Conservation (phyloP, 1,284 basidiomycete genomes). For the Cutaneotrichosporon sp. region DNA sequence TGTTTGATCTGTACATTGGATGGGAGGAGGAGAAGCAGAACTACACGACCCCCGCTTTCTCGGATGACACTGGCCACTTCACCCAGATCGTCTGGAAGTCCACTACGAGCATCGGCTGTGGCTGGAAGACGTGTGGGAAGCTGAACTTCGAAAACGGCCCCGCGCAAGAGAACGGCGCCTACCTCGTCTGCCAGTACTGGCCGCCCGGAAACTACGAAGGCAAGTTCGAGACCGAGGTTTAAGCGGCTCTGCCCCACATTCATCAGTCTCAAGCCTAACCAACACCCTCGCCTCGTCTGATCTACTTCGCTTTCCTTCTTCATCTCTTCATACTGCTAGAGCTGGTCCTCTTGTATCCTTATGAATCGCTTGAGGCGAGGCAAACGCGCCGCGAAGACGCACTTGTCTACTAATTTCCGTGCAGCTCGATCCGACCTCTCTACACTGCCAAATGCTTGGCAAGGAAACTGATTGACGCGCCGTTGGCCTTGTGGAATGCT, state of each 20-base stretch:
- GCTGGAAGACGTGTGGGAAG: slow-evolving; percentile 22
- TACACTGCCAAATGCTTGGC: too few species aligned
- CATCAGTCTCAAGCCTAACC: too few species aligned
- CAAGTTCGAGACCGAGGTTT: too few species aligned
- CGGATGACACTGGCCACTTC: slow-evolving; percentile 31
- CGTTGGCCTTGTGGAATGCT: slow-evolving; percentile 53
- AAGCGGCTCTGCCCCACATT: too few species aligned
- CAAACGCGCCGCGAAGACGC: too few species aligned
- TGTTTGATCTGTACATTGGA: slow-evolving; percentile 31
- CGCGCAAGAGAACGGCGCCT: background rate
- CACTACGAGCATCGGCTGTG: slow-evolving; percentile 39
- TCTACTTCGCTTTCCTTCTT: too few species aligned
- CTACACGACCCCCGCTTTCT: slow-evolving; percentile 22
- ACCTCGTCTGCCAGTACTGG: slow-evolving; percentile 28
- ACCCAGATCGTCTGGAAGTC: slow-evolving; percentile 45
- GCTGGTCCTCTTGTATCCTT: too few species aligned
- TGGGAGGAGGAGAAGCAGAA: slow-evolving; percentile 25
- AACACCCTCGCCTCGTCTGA: too few species aligned
- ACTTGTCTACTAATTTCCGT: too few species aligned
- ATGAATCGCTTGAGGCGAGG: too few species aligned
- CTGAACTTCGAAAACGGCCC: slow-evolving; percentile 13
- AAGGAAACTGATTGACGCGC: slow-evolving; percentile 31
- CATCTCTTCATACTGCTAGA: too few species aligned
- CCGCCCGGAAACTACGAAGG: slow-evolving; percentile 21
- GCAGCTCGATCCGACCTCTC: too few species aligned